Evolutionary conservation across 2,329 filamentous ascomycete genomes (phyloP).

Genomic region (Dryadomyces quercivorus): DNA sequence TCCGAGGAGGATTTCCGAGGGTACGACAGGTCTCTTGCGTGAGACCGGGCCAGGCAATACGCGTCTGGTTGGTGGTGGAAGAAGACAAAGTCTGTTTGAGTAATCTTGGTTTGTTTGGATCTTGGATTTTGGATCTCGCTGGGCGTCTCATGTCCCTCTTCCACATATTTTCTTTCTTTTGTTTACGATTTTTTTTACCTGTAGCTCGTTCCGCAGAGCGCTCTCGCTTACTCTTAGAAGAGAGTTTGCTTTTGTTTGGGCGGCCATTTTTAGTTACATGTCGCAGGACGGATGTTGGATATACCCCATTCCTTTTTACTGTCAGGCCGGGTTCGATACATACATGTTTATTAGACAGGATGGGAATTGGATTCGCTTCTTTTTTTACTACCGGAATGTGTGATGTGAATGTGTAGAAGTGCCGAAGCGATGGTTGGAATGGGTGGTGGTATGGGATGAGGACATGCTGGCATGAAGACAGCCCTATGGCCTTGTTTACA

Average conservation of each 20-base stretch:
- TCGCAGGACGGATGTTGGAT: conserved; percentile 3
- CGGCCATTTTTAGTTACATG: not conserved
- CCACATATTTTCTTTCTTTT: not conserved
- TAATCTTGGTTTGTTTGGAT: not conserved
- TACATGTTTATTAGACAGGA: not conserved
- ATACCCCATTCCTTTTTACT: conserved; percentile 6
- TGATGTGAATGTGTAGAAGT: not conserved
- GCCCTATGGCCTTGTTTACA: not conserved
- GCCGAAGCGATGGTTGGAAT: not conserved
- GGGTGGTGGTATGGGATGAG: too few relatives aligned
- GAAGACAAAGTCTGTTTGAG: not conserved
- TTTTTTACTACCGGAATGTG: not conserved
- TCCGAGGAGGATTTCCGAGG: too few relatives aligned
- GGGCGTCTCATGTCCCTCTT: not conserved
- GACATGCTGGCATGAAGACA: not conserved
- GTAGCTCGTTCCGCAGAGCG: not conserved
- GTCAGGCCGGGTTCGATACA: not conserved
- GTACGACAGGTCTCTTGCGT: not conserved
- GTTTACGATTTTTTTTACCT: not conserved
- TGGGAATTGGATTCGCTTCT: conserved; percentile 1
- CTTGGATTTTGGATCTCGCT: not conserved
- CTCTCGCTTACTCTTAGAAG: not conserved
- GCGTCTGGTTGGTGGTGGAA: not conserved
- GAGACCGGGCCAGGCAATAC: too few relatives aligned
- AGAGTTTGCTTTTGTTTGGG: not conserved